phyloP scores from a whole-genome alignment of 1,284 basidiomycete species.

The Trichosporon sp. region DNA sequence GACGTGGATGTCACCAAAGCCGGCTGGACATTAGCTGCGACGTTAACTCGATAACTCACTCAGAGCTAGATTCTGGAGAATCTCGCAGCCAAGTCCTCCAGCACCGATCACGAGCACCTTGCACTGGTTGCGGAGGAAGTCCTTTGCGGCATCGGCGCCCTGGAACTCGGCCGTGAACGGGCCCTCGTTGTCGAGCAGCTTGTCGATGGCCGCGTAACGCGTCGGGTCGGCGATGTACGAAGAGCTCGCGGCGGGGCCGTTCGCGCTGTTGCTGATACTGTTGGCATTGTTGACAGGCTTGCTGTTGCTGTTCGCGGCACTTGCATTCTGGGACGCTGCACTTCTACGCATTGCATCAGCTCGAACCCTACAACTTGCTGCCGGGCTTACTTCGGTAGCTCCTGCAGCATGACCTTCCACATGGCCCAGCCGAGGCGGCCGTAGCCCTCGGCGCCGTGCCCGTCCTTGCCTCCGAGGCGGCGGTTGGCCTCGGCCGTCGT shows the following conservation, averaged over 20 bases:
- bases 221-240: slow-evolving; percentile 37
- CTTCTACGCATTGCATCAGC: slow-evolving; percentile 28
- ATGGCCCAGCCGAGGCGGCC: slow-evolving; percentile 59
- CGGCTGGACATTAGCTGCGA: slow-evolving; percentile 60
- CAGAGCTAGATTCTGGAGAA: slow-evolving; percentile 86
- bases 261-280: not conserved
- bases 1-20: slow-evolving; percentile 97
- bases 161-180: slow-evolving; percentile 51
- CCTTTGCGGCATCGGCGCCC: slow-evolving; percentile 65
- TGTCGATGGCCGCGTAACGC: slow-evolving; percentile 47
- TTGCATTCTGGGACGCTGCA: not conserved
- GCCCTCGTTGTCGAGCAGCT: slow-evolving; percentile 50
- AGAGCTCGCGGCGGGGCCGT: not conserved
- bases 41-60: slow-evolving; percentile 38
- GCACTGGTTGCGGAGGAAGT: slow-evolving; percentile 77
- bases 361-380: not conserved
- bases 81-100: slow-evolving; percentile 92
- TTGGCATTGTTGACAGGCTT: not conserved
- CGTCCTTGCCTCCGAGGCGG: slow-evolving; percentile 57
- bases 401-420: slow-evolving; percentile 58
- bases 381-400: slow-evolving; percentile 34
- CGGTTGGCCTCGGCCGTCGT: slow-evolving; percentile 54
- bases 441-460: slow-evolving; percentile 57
- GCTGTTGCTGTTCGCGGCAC: not conserved
- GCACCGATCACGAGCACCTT: slow-evolving; percentile 98